Conservation (phyloP, 768 basidiomycete species). For the Kwoniella sp. region DNA sequence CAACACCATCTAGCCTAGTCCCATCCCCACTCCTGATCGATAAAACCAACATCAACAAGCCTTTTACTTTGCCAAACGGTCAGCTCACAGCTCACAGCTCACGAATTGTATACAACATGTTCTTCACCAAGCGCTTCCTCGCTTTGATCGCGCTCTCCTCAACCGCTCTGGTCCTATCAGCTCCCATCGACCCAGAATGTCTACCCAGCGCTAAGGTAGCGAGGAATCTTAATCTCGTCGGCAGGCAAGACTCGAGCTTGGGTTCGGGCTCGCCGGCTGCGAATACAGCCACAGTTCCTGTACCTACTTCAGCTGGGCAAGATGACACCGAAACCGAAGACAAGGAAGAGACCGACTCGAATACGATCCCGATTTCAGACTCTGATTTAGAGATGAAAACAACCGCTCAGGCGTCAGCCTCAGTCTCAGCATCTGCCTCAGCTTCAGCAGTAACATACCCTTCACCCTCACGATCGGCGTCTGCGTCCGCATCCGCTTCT, state of each 20-base stretch:
- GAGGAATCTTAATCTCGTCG: neutral
- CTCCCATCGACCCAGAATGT: neutral
- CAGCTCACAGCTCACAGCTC: no score
- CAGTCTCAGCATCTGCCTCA: neutral
- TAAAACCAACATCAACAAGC: no score
- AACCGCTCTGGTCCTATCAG: neutral
- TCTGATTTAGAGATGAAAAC: no score
- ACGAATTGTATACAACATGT: conserved; percentile 5
- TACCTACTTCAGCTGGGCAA: neutral
- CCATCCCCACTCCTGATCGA: no score
- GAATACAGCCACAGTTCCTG: neutral
- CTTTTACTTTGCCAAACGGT: no score
- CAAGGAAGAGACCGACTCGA: neutral
- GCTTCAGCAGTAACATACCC: neutral
- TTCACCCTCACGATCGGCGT: conserved; percentile 4
- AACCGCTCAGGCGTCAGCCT: no score
- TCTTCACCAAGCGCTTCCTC: conserved; percentile 4
- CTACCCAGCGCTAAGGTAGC: neutral
- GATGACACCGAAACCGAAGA: neutral
- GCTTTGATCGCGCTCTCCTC: neutral
- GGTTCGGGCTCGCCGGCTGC: neutral
- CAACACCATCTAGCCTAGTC: no score
- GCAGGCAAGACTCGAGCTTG: neutral
- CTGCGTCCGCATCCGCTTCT: neutral
- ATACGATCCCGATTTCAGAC: no score